Evolutionary conservation across 1,284 basidiomycete species (phyloP).

Genomic region (Fomitopsis betulina): DNA sequence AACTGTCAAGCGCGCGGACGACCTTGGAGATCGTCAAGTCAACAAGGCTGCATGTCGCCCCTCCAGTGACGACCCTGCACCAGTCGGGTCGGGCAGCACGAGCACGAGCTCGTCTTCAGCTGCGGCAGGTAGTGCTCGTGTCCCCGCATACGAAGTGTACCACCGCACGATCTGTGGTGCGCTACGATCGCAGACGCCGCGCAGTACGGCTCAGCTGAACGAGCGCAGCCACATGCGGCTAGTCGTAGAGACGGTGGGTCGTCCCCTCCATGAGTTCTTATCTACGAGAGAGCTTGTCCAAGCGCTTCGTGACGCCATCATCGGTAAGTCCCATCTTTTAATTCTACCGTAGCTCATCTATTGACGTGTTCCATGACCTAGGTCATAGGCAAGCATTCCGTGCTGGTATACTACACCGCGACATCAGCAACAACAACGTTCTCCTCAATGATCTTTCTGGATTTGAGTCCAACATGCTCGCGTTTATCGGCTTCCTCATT

Average conservation of each 20-base stretch:
- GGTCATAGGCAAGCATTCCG: neutral
- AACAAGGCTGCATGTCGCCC: no score
- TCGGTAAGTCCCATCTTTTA: conserved; percentile 3
- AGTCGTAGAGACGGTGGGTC: conserved; percentile 9
- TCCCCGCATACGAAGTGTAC: no score
- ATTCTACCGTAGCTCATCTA: neutral
- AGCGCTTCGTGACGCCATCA: conserved; percentile 10
- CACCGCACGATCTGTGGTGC: neutral
- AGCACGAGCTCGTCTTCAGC: no score
- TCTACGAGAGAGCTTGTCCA: conserved; percentile 11
- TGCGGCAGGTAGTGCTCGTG: no score
- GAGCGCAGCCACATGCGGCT: conserved; percentile 15
- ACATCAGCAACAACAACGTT: conserved; percentile 13
- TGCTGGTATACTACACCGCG: conserved; percentile 10
- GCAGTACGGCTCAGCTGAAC: neutral
- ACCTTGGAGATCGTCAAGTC: no score
- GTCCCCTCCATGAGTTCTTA: conserved; percentile 7
- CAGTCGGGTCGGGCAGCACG: no score
- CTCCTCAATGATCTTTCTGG: conserved; percentile 6
- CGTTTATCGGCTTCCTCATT: conserved; percentile 2
- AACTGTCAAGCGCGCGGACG: no score
- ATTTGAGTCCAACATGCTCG: no score
- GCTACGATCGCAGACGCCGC: neutral
- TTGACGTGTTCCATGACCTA: neutral
- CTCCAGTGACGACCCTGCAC: no score